Evolutionary conservation across 148 eudicot genomes (phyloP).

Genomic region (Chenopodium berlandieri): DNA sequence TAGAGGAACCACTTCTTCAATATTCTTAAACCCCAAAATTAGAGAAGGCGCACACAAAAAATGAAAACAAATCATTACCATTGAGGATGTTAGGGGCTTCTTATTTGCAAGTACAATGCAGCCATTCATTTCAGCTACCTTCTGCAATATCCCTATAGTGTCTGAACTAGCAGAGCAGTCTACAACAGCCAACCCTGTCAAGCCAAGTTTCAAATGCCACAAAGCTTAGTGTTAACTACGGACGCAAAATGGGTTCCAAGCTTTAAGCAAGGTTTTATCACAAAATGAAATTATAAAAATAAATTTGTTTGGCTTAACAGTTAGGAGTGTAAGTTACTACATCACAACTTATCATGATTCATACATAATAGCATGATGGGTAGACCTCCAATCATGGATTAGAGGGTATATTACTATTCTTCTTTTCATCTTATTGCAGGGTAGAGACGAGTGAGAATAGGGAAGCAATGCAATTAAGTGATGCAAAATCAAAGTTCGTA

Average conservation of each 20-base stretch:
- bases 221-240: not conserved
- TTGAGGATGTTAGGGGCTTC: constrained; percentile 82
- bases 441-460: not conserved
- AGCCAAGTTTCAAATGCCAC: constrained; percentile 8
- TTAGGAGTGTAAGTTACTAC: not conserved
- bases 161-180: constrained; percentile 98
- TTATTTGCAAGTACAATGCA: constrained; percentile 91
- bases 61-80: constrained; percentile 41
- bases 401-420: not conserved
- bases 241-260: not conserved
- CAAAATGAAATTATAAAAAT: not conserved
- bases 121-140: constrained; percentile 54
- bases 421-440: not conserved
- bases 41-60: not conserved
- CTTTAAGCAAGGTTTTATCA: not conserved
- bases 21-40: not conserved
- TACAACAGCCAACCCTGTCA: constrained; percentile 68
- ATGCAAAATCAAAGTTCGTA: not conserved
- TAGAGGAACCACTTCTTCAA: not conserved
- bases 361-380: not conserved
- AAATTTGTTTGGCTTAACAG: not conserved
- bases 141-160: constrained; percentile 57
- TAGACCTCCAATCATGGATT: not conserved
- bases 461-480: not conserved
- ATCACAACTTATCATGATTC: not conserved